Conservation (phyloP, 1,284 basidiomycete genomes). For the Xanthoconium separans region DNA sequence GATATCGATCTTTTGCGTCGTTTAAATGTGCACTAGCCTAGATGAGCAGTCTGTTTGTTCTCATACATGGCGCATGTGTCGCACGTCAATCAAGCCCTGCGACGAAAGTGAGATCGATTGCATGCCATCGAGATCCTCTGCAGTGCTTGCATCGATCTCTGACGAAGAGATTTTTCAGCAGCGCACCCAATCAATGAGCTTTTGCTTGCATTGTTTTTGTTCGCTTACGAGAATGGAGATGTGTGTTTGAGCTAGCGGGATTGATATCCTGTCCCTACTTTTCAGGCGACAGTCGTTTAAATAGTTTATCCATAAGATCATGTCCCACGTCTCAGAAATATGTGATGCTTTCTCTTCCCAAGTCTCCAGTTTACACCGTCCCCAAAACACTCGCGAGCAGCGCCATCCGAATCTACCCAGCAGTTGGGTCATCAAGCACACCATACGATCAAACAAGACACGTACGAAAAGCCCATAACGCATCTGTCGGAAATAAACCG, state of each 20-base stretch:
- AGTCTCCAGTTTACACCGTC: conserved; percentile 15
- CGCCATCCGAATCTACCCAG: conserved; percentile 71
- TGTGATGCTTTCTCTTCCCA: background rate
- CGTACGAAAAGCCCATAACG: conserved; percentile 94
- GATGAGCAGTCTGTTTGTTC: background rate
- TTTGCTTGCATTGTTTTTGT: too few relatives aligned
- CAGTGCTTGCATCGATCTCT: too few relatives aligned
- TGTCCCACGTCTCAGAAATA: background rate
- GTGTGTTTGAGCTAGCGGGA: too few relatives aligned
- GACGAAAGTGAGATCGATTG: background rate
- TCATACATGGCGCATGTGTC: background rate
- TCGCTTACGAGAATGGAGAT: too few relatives aligned
- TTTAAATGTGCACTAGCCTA: background rate
- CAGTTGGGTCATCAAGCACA: background rate
- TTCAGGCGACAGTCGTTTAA: background rate
- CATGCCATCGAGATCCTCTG: background rate
- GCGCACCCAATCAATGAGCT: too few relatives aligned
- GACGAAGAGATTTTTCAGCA: background rate
- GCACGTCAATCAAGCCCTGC: background rate
- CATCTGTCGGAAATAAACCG: conserved; percentile 99
- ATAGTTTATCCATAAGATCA: background rate
- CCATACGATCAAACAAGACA: conserved; percentile 19
- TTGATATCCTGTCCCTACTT: background rate
- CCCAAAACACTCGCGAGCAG: conserved; percentile 69
- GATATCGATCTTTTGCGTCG: background rate